Evolutionary conservation across 1,139 yeast genomes (phyloP).

Genomic region (Scheffersomyces illinoinensis): DNA sequence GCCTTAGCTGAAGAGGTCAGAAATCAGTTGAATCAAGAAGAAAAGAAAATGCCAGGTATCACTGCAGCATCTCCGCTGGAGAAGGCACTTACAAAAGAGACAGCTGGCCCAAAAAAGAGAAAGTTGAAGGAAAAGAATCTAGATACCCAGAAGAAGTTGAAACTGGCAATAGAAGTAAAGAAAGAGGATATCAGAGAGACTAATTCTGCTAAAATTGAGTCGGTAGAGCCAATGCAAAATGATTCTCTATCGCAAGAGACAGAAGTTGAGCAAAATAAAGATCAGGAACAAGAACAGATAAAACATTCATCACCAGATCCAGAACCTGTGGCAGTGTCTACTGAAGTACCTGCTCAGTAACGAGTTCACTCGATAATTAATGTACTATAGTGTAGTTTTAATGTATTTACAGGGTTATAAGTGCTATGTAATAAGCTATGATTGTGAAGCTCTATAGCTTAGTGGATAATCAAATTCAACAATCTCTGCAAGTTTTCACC

Average conservation of each 20-base stretch:
- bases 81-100: constrained; percentile 11
- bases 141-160: constrained; percentile 8
- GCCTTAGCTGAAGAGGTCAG: constrained; percentile 51
- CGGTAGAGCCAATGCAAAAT: background rate
- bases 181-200: background rate
- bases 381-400: background rate
- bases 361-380: background rate
- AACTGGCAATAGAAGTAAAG: background rate
- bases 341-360: background rate
- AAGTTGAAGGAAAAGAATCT: constrained; percentile 28
- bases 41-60: constrained; percentile 43
- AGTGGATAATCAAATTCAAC: constrained; percentile 29
- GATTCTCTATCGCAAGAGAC: too few relatives aligned
- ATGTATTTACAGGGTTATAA: constrained; percentile 9
- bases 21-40: constrained; percentile 38
- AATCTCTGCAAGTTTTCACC: constrained; percentile 34
- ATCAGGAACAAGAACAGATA: background rate
- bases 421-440: constrained; percentile 1
- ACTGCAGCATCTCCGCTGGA: constrained; percentile 16
- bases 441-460: background rate
- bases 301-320: background rate
- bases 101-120: constrained; percentile 28
- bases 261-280: background rate
- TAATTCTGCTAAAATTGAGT: background rate
- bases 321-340: background rate